A percentile compares a stretch with the other conserved stretches of the same genome.
phyloP scores from a whole-genome alignment of 148 eudicot genomes.

The Polygonum maritimum region DNA sequence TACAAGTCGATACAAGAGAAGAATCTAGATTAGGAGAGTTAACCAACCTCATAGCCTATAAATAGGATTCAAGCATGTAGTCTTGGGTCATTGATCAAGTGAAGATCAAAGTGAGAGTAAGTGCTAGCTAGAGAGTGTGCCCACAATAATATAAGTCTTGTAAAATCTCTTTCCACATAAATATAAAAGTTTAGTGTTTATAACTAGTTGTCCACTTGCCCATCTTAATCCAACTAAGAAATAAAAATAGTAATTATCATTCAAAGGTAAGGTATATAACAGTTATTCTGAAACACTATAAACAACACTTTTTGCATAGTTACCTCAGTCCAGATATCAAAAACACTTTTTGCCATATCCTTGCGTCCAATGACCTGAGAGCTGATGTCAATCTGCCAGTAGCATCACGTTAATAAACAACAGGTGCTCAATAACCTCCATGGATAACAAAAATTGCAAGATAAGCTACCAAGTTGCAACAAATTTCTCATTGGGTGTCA shows the following conservation, averaged over 20 bases:
- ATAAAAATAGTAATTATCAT: neutral
- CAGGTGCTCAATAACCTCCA: neutral
- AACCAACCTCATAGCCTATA: no score
- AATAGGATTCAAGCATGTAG: no score
- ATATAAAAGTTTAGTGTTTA: no score
- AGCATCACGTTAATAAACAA: neutral
- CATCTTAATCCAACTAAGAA: no score
- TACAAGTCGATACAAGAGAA: no score
- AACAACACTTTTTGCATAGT: slow-evolving; percentile 8
- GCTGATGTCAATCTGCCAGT: slow-evolving; percentile 46
- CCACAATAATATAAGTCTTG: no score
- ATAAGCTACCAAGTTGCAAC: neutral
- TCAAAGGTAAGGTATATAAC: neutral
- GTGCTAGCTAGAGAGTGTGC: no score
- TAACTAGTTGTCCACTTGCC: no score
- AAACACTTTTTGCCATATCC: slow-evolving; percentile 73
- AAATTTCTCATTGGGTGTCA: neutral
- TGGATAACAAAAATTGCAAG: slow-evolving; percentile 2
- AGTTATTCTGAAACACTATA: neutral
- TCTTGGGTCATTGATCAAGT: no score
- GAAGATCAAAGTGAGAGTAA: no score
- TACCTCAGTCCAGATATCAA: slow-evolving; percentile 97
- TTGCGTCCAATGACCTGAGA: slow-evolving; percentile 91
- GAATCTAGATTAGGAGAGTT: no score
- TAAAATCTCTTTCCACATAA: no score